phyloP scores from a whole-genome alignment of 768 basidiomycete species.

The Boletales sp. region DNA sequence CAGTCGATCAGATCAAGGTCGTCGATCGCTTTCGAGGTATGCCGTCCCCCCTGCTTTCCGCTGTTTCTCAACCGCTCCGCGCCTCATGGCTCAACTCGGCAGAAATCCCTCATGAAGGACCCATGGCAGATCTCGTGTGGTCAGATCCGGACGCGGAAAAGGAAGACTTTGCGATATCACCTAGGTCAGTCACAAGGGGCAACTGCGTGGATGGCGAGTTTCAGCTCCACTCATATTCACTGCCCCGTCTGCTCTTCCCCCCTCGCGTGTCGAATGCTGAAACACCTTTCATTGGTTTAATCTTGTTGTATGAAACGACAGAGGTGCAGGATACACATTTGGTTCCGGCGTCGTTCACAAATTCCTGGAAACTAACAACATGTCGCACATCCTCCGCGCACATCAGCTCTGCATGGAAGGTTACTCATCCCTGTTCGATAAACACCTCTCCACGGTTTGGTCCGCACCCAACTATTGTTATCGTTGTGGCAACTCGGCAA shows the following conservation, averaged over 20 bases:
- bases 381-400: constrained; percentile 96
- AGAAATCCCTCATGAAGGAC: constrained; percentile 99
- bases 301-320: constrained; percentile 25
- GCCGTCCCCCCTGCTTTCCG: constrained; percentile 15
- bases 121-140: constrained; percentile 99
- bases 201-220: constrained; percentile 3
- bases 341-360: constrained; percentile 97
- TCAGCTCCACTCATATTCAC: constrained; percentile 7
- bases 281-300: not conserved
- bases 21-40: constrained; percentile 96
- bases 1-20: constrained; percentile 99
- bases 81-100: constrained; percentile 20
- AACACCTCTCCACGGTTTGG: constrained; percentile 96
- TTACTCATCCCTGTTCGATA: constrained; percentile 94
- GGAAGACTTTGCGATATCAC: constrained; percentile 98
- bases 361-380: constrained; percentile 92
- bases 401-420: constrained; percentile 99
- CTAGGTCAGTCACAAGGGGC: constrained; percentile 55
- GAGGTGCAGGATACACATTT: constrained; percentile 98
- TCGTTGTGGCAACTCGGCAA: constrained; percentile 95
- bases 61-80: constrained; percentile 13
- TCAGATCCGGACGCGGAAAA: constrained; percentile 99
- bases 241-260: constrained; percentile 8
- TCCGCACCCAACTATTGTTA: constrained; percentile 99
- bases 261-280: constrained; percentile 10